Base-by-base conservation (phyloP, 257 asterid genomes). In the Petunia axillaris region DNA sequence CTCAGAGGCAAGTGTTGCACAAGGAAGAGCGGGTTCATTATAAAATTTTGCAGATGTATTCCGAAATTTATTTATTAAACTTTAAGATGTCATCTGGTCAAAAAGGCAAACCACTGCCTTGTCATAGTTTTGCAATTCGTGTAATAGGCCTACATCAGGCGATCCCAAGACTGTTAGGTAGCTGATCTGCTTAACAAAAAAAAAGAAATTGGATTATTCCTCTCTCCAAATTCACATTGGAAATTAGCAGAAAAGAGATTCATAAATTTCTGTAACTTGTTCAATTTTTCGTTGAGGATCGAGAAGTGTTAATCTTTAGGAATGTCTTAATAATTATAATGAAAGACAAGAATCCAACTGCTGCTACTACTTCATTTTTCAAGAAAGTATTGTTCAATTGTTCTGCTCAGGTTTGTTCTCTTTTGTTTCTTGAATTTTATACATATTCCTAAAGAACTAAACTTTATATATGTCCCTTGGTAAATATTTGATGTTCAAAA, bases 261-360 rank as follows among this genome's bases (percentile, higher is more conserved):
- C 8, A 40, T 65, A 16, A 50, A 38, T 64, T 57, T 75, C 58
- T 39, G 10, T 2, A 64, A 13, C 55, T 64, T 55, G 14, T 64
- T 35, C 5, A 25, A 8, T 35, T 62, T 67, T 43, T 83, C 11
- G 37, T 60, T 60, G 60, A 50, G 9, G 75, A 78, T 78, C 40
- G 9, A 64, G n/a, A 63, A 78, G 58, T 37, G 57, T 64, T n/a
- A 43, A 25, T 25, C 62, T 41, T 64, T 50, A 81, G 83, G 76
- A 35, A 60, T 77, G 62, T 83, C 79, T 92, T 82, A 83, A 95
- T 95, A 97, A 95, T 83, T 79, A 93, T 82, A 83, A 95, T 95
- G 98, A 95, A 89, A 87, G 97, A 95, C 83, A 93, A 92, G 88
- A 89, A 77, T 77, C 66, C 67, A 76, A 85, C 90, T 79, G 86